A percentile compares a stretch with the other conserved stretches of the same genome.
These are phyloP conservation scores for Heimioporus retisporus DNA, from an alignment of 1,284 basidiomycete genomes.

Conservation along the genomic window DNA sequence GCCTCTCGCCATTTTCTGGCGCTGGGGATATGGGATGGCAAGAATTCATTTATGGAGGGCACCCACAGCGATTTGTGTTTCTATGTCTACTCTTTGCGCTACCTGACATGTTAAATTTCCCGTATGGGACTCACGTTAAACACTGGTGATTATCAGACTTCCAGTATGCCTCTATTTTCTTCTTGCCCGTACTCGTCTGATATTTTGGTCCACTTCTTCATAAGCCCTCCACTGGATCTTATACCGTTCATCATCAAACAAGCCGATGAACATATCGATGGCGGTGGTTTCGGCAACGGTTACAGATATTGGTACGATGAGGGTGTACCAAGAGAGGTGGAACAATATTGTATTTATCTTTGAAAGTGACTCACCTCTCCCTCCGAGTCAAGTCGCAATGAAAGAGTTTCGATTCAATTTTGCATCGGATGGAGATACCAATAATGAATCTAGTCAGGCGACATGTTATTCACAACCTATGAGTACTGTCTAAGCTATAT, in stretches of 20 bases:
- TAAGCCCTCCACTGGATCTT: neutral
- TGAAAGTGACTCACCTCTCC: neutral
- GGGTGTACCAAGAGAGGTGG: neutral
- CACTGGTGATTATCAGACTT: neutral
- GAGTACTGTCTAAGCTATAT: too few relatives aligned
- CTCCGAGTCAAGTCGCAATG: neutral
- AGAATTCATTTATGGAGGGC: slow-evolving; percentile 18
- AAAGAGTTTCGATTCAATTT: neutral
- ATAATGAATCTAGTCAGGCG: too few relatives aligned
- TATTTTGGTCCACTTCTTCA: too few relatives aligned
- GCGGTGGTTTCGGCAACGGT: neutral
- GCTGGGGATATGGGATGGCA: neutral
- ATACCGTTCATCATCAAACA: neutral
- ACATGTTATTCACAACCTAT: neutral
- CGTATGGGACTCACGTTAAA: too few relatives aligned
- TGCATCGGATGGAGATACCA: too few relatives aligned
- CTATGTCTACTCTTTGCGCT: too few relatives aligned
- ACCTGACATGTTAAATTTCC: too few relatives aligned
- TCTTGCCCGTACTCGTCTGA: neutral
- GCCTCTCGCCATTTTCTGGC: slow-evolving; percentile 17
- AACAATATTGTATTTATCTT: neutral
- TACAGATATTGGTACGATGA: neutral
- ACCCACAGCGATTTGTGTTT: neutral
- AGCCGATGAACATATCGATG: neutral
- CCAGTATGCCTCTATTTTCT: neutral